phyloP scores from a whole-genome alignment of 2,329 filamentous ascomycete genomes.

The Dothistroma pini region DNA sequence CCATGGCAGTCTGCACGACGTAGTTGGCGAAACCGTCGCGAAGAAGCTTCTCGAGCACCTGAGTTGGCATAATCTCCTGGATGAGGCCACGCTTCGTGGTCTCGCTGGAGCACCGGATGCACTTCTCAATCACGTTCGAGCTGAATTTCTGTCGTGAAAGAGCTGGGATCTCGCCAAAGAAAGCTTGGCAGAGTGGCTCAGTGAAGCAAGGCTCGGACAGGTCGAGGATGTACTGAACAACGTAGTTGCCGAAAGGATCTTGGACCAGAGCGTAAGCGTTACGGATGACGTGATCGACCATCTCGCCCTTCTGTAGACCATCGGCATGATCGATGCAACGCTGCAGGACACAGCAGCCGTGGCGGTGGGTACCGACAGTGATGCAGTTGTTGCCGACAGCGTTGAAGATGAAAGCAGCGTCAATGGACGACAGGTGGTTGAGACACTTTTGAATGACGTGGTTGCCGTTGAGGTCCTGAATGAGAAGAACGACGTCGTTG shows the following conservation, averaged over 20 bases:
- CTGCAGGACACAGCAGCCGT: slow-evolving; percentile 96
- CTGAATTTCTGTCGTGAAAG: slow-evolving; percentile 97
- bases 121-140: slow-evolving; percentile 97
- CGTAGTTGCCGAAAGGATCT: slow-evolving; percentile 97
- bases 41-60: slow-evolving; percentile 82
- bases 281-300: slow-evolving; percentile 81
- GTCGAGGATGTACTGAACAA: slow-evolving; percentile 96
- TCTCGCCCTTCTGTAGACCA: slow-evolving; percentile 78
- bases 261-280: slow-evolving; percentile 88
- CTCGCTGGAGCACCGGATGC: slow-evolving; percentile 72
- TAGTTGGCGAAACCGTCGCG: slow-evolving; percentile 96
- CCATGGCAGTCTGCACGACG: slow-evolving; percentile 92
- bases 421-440: slow-evolving; percentile 79
- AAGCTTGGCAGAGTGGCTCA: slow-evolving; percentile 78
- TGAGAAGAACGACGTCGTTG: slow-evolving; percentile 83
- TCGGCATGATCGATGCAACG: slow-evolving; percentile 97
- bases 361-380: slow-evolving; percentile 90
- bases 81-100: slow-evolving; percentile 77
- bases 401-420: slow-evolving; percentile 96
- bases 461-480: slow-evolving; percentile 97
- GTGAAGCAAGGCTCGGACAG: slow-evolving; percentile 85
- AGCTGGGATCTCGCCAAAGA: slow-evolving; percentile 67
- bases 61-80: slow-evolving; percentile 69
- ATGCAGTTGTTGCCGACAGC: slow-evolving; percentile 85
- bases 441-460: slow-evolving; percentile 99